phyloP scores from a whole-genome alignment of 2,329 filamentous ascomycete genomes.

The Stagonosporopsis chrysanthemi region DNA sequence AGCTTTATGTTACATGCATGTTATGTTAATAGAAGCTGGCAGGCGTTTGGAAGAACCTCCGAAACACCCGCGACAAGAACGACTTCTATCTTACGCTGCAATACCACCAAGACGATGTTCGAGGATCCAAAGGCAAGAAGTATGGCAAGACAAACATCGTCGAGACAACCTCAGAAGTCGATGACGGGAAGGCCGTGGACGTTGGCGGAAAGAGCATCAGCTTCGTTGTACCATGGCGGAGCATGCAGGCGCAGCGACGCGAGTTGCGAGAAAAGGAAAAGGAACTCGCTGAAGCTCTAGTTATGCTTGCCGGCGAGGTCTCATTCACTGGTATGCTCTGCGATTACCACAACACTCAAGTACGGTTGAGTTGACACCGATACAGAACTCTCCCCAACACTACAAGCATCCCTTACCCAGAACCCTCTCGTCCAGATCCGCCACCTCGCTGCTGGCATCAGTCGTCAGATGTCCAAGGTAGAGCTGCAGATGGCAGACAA shows the following conservation, averaged over 20 bases:
- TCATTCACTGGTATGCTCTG: conserved; percentile 37
- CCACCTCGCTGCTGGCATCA: conserved; percentile 44
- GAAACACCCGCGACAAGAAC: conserved; percentile 39
- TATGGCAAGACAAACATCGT: conserved; percentile 24
- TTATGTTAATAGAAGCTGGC: conserved; percentile 1
- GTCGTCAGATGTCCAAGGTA: conserved; percentile 45
- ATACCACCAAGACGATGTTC: conserved; percentile 40
- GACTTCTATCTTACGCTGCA: conserved; percentile 46
- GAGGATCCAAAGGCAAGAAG: conserved; percentile 26
- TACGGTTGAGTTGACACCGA: background rate
- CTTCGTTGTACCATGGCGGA: conserved; percentile 48
- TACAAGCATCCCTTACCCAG: conserved; percentile 42
- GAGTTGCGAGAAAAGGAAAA: conserved; percentile 45
- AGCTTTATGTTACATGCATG: background rate
- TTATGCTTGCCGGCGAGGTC: conserved; percentile 45
- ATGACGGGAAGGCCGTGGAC: conserved; percentile 30
- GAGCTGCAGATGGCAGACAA: conserved; percentile 48
- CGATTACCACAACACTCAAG: background rate
- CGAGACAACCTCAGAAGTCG: conserved; percentile 30
- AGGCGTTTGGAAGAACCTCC: conserved; percentile 45
- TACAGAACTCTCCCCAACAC: conserved; percentile 39
- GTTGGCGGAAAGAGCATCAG: conserved; percentile 41
- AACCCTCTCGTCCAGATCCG: conserved; percentile 46
- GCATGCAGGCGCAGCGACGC: conserved; percentile 44
- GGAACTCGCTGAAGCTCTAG: conserved; percentile 45